These are phyloP conservation scores for Mortierella alpina DNA, from an alignment of 192 early-diverging fungal genomes.

Conservation along the genomic window DNA sequence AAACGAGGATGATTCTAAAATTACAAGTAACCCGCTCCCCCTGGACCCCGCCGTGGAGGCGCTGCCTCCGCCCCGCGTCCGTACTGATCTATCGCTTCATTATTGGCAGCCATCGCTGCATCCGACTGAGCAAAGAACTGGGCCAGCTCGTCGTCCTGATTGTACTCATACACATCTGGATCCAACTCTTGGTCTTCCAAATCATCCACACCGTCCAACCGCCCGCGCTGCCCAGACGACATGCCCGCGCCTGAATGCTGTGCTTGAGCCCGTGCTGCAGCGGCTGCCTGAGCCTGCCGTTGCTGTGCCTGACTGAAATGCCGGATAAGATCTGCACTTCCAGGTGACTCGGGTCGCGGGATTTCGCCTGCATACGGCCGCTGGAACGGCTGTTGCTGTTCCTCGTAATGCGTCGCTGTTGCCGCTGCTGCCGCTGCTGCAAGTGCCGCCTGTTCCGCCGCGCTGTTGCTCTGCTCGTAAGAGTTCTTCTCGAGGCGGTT, in stretches of 20 bases:
- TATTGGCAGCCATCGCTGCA: conserved; percentile 15
- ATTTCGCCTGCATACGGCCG: conserved; percentile 12
- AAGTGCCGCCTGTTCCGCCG: conserved; percentile 30
- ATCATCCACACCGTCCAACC: conserved; percentile 4
- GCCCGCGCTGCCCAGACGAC: neutral
- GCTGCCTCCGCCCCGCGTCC: conserved; percentile 1
- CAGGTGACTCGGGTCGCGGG: conserved; percentile 26
- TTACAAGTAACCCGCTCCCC: conserved; percentile 20
- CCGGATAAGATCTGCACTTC: conserved; percentile 43
- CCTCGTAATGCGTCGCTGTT: conserved; percentile 29
- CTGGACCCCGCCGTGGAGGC: neutral
- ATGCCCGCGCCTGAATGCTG: no score
- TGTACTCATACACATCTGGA: conserved; percentile 49
- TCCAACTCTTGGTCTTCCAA: conserved; percentile 4
- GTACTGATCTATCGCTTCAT: neutral
- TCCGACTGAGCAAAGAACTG: conserved; percentile 52
- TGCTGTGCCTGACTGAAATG: conserved; percentile 50
- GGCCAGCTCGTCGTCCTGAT: conserved; percentile 44
- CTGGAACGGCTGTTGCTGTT: conserved; percentile 1
- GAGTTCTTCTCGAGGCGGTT: conserved; percentile 11
- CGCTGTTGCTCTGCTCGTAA: conserved; percentile 10
- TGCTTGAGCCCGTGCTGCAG: neutral
- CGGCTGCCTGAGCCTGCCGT: conserved; percentile 25
- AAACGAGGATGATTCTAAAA: neutral
- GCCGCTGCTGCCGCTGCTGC: conserved; percentile 29